phyloP scores from a whole-genome alignment of 2,329 filamentous ascomycete genomes.

The Zasmidium citrigriseum region DNA sequence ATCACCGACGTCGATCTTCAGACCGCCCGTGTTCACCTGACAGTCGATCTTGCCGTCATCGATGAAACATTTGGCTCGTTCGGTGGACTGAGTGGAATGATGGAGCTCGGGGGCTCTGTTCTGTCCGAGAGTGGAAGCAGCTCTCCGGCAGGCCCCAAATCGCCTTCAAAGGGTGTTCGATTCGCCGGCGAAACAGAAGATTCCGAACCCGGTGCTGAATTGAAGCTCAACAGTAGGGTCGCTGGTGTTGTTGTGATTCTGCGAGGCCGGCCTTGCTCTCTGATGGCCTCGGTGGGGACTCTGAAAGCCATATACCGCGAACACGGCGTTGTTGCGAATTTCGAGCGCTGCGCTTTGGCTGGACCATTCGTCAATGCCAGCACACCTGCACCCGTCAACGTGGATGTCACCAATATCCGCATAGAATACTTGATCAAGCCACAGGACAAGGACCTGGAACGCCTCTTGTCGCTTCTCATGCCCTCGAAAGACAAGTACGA shows the following conservation, averaged over 20 bases:
- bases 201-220: conserved; percentile 31
- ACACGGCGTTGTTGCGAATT: conserved; percentile 69
- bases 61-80: conserved; percentile 89
- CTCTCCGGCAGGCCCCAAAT: conserved; percentile 37
- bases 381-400: conserved; percentile 27
- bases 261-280: conserved; percentile 73
- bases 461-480: conserved; percentile 80
- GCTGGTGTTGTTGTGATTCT: conserved; percentile 76
- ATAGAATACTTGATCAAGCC: conserved; percentile 73
- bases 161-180: conserved; percentile 53
- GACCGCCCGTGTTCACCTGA: conserved; percentile 74
- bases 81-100: conserved; percentile 85
- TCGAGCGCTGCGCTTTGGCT: conserved; percentile 72
- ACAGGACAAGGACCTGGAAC: conserved; percentile 76
- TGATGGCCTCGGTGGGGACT: conserved; percentile 75
- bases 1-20: conserved; percentile 59
- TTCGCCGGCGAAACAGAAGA: conserved; percentile 51
- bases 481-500: conserved; percentile 91
- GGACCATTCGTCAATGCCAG: conserved; percentile 60
- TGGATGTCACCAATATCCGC: conserved; percentile 49
- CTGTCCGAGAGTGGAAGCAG: conserved; percentile 59
- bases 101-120: conserved; percentile 85
- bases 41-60: conserved; percentile 74
- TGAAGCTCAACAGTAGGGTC: conserved; percentile 74
- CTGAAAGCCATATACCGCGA: conserved; percentile 78